A percentile compares a stretch with the other conserved stretches of the same genome.
These are phyloP conservation scores for Peniophora sp. DNA, from an alignment of 1,284 basidiomycete species.

Conservation along the genomic window DNA sequence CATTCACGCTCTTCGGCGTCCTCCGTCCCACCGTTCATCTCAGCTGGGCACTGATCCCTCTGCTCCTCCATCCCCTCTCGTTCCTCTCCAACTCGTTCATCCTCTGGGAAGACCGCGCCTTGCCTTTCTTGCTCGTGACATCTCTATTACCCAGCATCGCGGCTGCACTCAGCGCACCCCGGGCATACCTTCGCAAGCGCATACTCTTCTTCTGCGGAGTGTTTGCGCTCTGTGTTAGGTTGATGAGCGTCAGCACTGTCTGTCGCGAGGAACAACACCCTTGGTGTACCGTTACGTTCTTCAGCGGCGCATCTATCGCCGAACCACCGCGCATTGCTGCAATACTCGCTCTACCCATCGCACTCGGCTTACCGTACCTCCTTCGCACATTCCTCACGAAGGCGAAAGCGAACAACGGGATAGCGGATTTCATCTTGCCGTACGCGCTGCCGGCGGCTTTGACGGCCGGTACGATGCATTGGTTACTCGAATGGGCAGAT, in stretches of 20 bases:
- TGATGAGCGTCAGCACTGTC: conserved; percentile 72
- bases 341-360: conserved; percentile 53
- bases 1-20: conserved; percentile 28
- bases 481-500: conserved; percentile 79
- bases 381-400: conserved; percentile 46
- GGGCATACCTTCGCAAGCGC: conserved; percentile 61
- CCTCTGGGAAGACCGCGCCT: conserved; percentile 89
- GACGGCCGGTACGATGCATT: conserved; percentile 53
- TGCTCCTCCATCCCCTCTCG: conserved; percentile 61
- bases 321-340: conserved; percentile 48
- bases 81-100: conserved; percentile 93
- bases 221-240: conserved; percentile 64
- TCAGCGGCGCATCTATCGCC: conserved; percentile 60
- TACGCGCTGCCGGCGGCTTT: conserved; percentile 52
- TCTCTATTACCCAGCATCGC: conserved; percentile 52
- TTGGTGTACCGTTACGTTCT: conserved; percentile 84
- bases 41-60: conserved; percentile 36
- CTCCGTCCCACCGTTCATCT: conserved; percentile 21
- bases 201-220: conserved; percentile 66
- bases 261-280: conserved; percentile 95
- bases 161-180: conserved; percentile 59
- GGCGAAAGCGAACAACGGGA: conserved; percentile 69
- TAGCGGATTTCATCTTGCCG: conserved; percentile 60
- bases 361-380: conserved; percentile 24
- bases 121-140: conserved; percentile 68